Percentiles rank a stretch among this genome's conserved stretches.
Evolutionary conservation across 2,329 filamentous ascomycete species (phyloP).

Genomic region (Verticillium isaacii): DNA sequence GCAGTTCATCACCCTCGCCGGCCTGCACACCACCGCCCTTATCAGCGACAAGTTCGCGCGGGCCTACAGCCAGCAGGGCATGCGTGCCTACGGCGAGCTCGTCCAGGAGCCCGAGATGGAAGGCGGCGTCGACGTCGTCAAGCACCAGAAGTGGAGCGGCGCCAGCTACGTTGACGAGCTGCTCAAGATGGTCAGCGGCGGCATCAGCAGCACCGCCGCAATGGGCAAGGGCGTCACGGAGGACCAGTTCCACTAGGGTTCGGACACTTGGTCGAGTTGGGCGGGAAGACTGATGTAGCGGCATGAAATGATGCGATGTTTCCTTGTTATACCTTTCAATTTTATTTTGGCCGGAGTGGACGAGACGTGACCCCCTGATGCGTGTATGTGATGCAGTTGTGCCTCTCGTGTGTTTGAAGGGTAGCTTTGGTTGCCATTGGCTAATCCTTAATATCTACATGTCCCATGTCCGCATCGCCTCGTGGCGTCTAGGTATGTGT

Average conservation of each 20-base stretch:
- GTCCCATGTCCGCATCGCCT: no score
- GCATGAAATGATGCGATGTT: neutral
- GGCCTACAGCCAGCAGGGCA: conserved; percentile 76
- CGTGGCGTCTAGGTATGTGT: no score
- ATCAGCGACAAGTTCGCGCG: conserved; percentile 85
- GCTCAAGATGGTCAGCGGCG: conserved; percentile 95
- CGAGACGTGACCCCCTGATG: neutral
- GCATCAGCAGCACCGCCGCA: conserved; percentile 84
- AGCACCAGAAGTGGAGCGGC: conserved; percentile 98
- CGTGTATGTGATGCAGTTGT: no score
- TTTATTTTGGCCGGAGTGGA: neutral
- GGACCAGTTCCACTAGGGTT: conserved; percentile 73
- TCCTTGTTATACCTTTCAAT: neutral
- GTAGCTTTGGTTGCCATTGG: no score
- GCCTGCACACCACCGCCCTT: conserved; percentile 90
- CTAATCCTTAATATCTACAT: no score
- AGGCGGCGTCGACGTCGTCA: conserved; percentile 85
- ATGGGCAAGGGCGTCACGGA: conserved; percentile 99
- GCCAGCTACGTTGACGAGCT: conserved; percentile 92
- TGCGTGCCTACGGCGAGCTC: conserved; percentile 95
- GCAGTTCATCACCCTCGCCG: conserved; percentile 99
- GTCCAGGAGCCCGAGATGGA: conserved; percentile 98
- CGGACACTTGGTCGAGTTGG: neutral
- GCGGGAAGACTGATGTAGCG: neutral
- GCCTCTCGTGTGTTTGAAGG: no score